Evolutionary conservation across 805 yeast genomes (phyloP), one percentile per base, ranked within the genome.

Genomic region (Yueomyces sinensis): DNA sequence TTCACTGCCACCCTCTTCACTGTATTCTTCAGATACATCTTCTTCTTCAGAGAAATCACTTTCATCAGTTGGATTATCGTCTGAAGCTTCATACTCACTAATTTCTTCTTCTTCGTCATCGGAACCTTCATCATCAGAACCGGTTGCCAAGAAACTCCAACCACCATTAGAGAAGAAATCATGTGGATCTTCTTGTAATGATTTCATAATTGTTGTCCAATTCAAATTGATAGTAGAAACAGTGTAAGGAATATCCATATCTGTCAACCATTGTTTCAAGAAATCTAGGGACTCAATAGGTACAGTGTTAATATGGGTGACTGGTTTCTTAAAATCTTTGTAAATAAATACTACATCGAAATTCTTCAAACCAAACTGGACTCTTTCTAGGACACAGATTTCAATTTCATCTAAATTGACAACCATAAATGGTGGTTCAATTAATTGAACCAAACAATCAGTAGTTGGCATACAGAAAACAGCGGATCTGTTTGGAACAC

Each of bases 391-490:
- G 59, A 89, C 94, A 11, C 94, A 95, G 38, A 91, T 67, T 63
- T 91, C 98, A 39, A 91, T 82, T 49, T 91, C 97, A 41, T 76
- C 84, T 44, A 91, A 66, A 4, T 94, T 83, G 22, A 91, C 76
- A 28, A 89, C 97, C 56, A 87, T 63, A 54, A 87, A 91, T 33
- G 98, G 98, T 4, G 95, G 89, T 52, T 91, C 98, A 40, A 86
- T 72, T 42, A 91, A 69, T 62, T 89, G 97, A 32, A 91, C 81
- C 48, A 91, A 69, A 67, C 97, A 91, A 56, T 91, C 97, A 52
- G 97, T 77, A 0, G 97, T 87, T 33, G 98, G 98, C 75, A 89
- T 82, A 68, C 95, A 79, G 49, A 79, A 76, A 14, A 91, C 95
- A 13, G 94, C 81, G 6, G 96, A 82, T 52, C 97, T 72, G 58